Base-by-base conservation (phyloP, 495 filamentous ascomycete genomes). In the Penicillium cinerascens region DNA sequence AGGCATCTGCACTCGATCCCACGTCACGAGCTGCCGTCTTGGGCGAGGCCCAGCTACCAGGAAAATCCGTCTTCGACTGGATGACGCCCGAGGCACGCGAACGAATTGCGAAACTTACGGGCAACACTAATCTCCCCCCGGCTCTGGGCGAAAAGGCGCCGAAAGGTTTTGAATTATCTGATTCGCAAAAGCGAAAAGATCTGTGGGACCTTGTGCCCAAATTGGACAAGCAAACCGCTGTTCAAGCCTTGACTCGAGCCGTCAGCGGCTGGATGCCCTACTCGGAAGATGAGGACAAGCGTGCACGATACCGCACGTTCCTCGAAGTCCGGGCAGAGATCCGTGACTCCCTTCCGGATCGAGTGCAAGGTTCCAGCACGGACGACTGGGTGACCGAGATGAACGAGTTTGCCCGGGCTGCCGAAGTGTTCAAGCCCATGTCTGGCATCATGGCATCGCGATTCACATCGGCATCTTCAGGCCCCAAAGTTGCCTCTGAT, bases 61-160 rank as follows among this genome's bases (percentile, higher is more conserved):
- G 89, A 9, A 96, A 97, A 68, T 97, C 93, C 1, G 85, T 98
- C 29, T 98, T 97, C 65, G 91, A 97, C 67, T 97, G 87, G 73
- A 82, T 98, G 69, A 87, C 89, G 0, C 80, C 91, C 1, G 82
- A 87, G 36, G 84, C 89, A 7, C 84, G 93, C 56, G 86, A 89
- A 41, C 82, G 83, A 20, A 80, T 98, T 53, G 89, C 78, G 15
- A 77, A 84, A 42, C 83, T 83, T 3, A 90, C 90, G 8, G 91
- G 91, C 1, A 89, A 85, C 42, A 63, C 69, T 13, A 82, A 92
- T 59, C 78, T 98, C 10, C 93, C 93, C 1, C 82, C 82, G 7
- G 93, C 85, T 4, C 70, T 84, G 13, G 80, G 87, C 44, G 92
- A 97, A 67, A 78, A 85, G 36, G 73, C 77, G 0, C 88, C 88